Evolutionary conservation across 2,329 filamentous ascomycete species (phyloP).

Genomic region (Venturiaceae sp.): DNA sequence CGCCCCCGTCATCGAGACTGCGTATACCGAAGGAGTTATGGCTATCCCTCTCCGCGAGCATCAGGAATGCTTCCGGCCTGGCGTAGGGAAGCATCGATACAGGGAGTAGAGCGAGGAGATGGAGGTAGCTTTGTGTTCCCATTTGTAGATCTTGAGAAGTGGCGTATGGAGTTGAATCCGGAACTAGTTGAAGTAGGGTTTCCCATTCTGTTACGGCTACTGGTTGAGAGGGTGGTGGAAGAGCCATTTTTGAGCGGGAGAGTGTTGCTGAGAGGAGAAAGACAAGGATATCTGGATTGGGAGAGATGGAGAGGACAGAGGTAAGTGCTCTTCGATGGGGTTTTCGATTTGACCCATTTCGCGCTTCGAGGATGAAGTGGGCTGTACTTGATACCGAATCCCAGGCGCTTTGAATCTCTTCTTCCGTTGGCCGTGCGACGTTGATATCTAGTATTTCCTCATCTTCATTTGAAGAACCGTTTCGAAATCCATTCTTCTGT

Average conservation of each 20-base stretch:
- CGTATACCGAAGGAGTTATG: slow-evolving; percentile 40
- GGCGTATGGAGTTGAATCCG: slow-evolving; percentile 24
- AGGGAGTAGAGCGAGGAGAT: slow-evolving; percentile 32
- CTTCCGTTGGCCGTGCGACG: slow-evolving; percentile 4
- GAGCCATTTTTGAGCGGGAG: not conserved
- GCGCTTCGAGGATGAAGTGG: slow-evolving; percentile 2
- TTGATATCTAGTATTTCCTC: not conserved
- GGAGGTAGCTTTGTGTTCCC: slow-evolving; percentile 30
- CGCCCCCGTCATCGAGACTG: slow-evolving; percentile 31
- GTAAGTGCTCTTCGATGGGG: slow-evolving; percentile 9
- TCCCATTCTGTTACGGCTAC: slow-evolving; percentile 15
- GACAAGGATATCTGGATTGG: slow-evolving; percentile 28
- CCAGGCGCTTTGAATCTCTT: slow-evolving; percentile 16
- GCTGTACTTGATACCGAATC: slow-evolving; percentile 12
- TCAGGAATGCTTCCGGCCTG: slow-evolving; percentile 23
- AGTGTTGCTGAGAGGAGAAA: slow-evolving; percentile 33
- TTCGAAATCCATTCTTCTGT: not conserved
- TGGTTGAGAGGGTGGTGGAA: not conserved
- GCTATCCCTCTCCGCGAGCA: slow-evolving; percentile 28
- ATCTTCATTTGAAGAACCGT: not conserved
- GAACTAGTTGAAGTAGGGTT: slow-evolving; percentile 26
- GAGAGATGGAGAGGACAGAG: slow-evolving; percentile 5
- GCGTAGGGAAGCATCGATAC: slow-evolving; percentile 20
- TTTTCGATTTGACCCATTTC: slow-evolving; percentile 8
- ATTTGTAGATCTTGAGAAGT: slow-evolving; percentile 24